A percentile compares a stretch with the other conserved stretches of the same genome.
phyloP scores from a whole-genome alignment of 225 moss, liverwort and hornwort genomes.

The Anthoceros angustus region DNA sequence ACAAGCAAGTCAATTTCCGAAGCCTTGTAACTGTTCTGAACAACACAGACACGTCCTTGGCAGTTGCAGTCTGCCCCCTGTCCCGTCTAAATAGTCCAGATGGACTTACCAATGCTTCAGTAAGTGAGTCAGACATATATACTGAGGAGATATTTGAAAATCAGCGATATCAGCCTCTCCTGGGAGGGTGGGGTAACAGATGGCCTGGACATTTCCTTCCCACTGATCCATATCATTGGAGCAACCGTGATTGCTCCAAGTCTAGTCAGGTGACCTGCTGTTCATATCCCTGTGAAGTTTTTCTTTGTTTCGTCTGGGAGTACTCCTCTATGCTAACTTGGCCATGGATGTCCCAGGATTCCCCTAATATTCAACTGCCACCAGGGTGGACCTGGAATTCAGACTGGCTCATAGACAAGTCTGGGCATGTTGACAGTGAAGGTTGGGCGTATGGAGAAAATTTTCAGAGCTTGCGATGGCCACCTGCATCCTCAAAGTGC shows the following conservation, averaged over 20 bases:
- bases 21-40: constrained; percentile 69
- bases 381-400: constrained; percentile 96
- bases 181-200: constrained; percentile 83
- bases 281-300: background rate
- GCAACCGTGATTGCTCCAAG: constrained; percentile 56
- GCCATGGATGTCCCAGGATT: constrained; percentile 29
- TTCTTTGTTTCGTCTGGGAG: background rate
- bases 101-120: constrained; percentile 30
- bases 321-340: background rate
- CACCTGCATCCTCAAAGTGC: constrained; percentile 41
- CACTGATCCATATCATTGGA: constrained; percentile 81
- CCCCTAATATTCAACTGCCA: constrained; percentile 44
- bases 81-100: constrained; percentile 58
- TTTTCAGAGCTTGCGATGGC: constrained; percentile 59
- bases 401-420: constrained; percentile 61
- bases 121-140: constrained; percentile 27
- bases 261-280: constrained; percentile 53
- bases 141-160: constrained; percentile 76
- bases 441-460: constrained; percentile 93
- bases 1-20: constrained; percentile 71
- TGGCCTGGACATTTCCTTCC: constrained; percentile 98
- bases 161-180: constrained; percentile 86
- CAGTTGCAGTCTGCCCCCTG: constrained; percentile 74
- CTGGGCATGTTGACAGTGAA: constrained; percentile 45
- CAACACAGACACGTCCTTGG: constrained; percentile 59